phyloP scores from a whole-genome alignment of 2,329 filamentous ascomycete species.

The Hortaea werneckii region DNA sequence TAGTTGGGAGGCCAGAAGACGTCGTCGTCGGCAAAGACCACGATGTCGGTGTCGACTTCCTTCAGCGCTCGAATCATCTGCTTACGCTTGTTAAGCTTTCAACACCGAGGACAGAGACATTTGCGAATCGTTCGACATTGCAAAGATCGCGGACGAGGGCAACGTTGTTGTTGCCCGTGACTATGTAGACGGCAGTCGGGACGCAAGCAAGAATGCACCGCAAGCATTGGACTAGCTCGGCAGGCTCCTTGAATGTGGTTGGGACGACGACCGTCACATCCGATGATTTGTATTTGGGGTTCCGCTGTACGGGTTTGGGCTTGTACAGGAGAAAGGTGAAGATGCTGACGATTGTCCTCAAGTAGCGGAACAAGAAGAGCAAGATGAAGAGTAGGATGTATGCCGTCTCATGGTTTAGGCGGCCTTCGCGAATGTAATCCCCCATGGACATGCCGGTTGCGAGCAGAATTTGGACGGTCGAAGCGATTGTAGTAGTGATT shows the following conservation, averaged over 20 bases:
- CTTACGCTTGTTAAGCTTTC: constrained; percentile 24
- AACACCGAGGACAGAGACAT: constrained; percentile 22
- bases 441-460: neutral
- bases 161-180: constrained; percentile 18
- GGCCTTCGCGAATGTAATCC: neutral
- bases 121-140: constrained; percentile 4
- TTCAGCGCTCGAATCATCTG: constrained; percentile 25
- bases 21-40: constrained; percentile 27
- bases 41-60: constrained; percentile 18
- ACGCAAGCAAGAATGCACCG: constrained; percentile 13
- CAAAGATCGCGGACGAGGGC: constrained; percentile 9
- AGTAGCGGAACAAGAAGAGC: constrained; percentile 8
- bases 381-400: neutral
- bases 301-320: constrained; percentile 14
- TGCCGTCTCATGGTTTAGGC: neutral
- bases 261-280: constrained; percentile 26
- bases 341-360: constrained; percentile 16
- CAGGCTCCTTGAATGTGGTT: constrained; percentile 23
- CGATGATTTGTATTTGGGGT: constrained; percentile 15
- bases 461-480: neutral
- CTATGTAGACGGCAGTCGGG: constrained; percentile 19
- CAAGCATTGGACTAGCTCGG: constrained; percentile 21
- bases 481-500: neutral
- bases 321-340: constrained; percentile 19
- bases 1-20: constrained; percentile 25